phyloP scores from a whole-genome alignment of 768 basidiomycete genomes.

The Auriscalpium orientale region DNA sequence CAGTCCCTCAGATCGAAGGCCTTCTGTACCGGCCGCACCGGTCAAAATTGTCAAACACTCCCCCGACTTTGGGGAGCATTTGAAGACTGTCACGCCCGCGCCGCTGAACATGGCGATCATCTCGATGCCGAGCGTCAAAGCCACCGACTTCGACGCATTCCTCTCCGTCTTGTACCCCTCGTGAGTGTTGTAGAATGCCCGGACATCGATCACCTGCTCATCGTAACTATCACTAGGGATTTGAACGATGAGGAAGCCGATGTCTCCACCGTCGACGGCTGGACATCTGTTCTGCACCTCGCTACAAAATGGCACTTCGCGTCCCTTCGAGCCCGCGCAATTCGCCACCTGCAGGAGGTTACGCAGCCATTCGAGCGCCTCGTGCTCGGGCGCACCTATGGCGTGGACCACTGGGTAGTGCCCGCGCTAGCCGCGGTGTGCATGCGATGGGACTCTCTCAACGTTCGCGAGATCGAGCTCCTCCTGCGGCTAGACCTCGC shows the following conservation, averaged over 20 bases:
- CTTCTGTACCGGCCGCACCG: conserved; percentile 5
- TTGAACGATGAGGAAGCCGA: neutral
- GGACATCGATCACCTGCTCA: neutral
- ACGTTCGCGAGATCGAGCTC: no score
- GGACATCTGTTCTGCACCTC: conserved; percentile 19
- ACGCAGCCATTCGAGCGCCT: conserved; percentile 2
- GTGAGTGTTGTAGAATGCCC: neutral
- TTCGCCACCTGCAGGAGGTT: neutral
- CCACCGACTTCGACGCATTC: neutral
- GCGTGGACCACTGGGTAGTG: conserved; percentile 7
- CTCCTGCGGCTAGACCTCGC: neutral
- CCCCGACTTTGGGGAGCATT: neutral
- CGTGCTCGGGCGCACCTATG: conserved; percentile 12
- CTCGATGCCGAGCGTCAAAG: neutral
- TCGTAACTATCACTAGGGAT: neutral
- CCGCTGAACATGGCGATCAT: neutral
- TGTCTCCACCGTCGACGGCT: conserved; percentile 9
- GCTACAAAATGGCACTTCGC: conserved; percentile 23
- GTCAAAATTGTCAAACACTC: conserved; percentile 8
- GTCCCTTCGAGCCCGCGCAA: conserved; percentile 13
- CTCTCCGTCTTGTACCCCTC: neutral
- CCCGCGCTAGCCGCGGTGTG: conserved; percentile 9
- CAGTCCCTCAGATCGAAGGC: conserved; percentile 1
- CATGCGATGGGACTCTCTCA: neutral
- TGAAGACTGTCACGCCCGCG: neutral